Conservation (phyloP, 208 protist species). For the Herpetomonas muscarum region DNA sequence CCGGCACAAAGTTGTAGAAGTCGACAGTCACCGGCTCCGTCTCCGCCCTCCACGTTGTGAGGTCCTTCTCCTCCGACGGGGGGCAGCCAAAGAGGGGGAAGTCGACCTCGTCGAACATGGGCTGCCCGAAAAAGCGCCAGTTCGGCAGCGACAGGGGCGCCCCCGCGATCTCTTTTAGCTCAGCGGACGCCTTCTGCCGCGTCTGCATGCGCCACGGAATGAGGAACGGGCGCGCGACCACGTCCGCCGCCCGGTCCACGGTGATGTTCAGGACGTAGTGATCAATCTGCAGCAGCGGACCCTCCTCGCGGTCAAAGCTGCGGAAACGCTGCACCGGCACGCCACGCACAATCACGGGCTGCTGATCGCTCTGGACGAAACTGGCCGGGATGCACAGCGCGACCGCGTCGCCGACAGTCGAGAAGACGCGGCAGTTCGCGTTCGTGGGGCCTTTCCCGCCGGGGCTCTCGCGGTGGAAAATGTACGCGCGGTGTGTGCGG, state of each 20-base stretch:
- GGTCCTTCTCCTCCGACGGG: not conserved
- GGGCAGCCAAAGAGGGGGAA: slow-evolving; percentile 10
- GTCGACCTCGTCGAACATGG: slow-evolving; percentile 62
- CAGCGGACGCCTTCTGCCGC: slow-evolving; percentile 20
- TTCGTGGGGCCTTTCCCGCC: slow-evolving; percentile 5
- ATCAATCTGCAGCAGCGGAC: slow-evolving; percentile 35
- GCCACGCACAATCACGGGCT: slow-evolving; percentile 34
- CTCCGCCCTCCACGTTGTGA: slow-evolving; percentile 19
- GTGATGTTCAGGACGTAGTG: slow-evolving; percentile 35
- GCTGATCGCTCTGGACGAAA: not conserved
- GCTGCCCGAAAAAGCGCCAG: slow-evolving; percentile 65
- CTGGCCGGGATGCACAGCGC: not conserved
- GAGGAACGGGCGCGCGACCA: not conserved
- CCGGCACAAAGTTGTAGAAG: slow-evolving; percentile 69
- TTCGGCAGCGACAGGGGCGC: slow-evolving; percentile 39
- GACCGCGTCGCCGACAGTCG: slow-evolving; percentile 7
- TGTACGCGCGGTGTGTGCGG: slow-evolving; percentile 10
- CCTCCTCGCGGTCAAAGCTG: slow-evolving; percentile 34
- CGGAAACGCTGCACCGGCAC: slow-evolving; percentile 38
- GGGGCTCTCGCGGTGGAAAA: not conserved
- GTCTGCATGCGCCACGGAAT: slow-evolving; percentile 58
- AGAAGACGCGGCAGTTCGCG: slow-evolving; percentile 18
- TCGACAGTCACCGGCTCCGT: slow-evolving; percentile 54
- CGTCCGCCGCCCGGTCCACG: not conserved
- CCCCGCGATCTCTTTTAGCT: slow-evolving; percentile 31